Percentiles rank a stretch among this genome's conserved stretches.
Conservation (phyloP, 1,139 yeast genomes). For the Saccharomycopsis hybrid region DNA sequence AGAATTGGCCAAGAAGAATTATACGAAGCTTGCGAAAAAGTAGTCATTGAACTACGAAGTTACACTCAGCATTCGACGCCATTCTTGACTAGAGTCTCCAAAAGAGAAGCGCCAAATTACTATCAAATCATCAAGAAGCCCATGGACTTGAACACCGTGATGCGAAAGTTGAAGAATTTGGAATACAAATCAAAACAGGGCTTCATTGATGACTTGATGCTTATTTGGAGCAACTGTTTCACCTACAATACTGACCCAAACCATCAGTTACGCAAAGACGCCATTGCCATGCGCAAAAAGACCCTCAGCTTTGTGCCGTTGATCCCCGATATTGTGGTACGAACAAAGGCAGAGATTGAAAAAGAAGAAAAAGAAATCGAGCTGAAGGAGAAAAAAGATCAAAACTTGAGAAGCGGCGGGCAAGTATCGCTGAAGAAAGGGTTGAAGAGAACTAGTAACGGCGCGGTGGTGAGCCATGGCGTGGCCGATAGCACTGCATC, state of each 20-base stretch:
- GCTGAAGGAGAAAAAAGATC: conserved; percentile 26
- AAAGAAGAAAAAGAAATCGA: conserved; percentile 56
- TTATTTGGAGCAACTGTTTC: conserved; percentile 93
- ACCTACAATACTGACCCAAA: conserved; percentile 93
- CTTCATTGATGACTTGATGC: conserved; percentile 87
- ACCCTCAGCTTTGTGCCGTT: conserved; percentile 69
- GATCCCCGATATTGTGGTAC: conserved; percentile 80
- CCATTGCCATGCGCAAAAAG: conserved; percentile 92
- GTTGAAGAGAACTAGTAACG: conserved; percentile 29
- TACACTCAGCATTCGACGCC: conserved; percentile 97
- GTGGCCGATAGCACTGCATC: conserved; percentile 4
- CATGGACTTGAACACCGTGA: conserved; percentile 93
- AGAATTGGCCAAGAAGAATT: conserved; percentile 94
- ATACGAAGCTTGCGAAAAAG: conserved; percentile 96
- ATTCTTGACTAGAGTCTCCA: conserved; percentile 87
- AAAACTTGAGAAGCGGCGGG: conserved; percentile 18
- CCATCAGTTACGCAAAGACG: conserved; percentile 86
- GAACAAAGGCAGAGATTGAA: conserved; percentile 82
- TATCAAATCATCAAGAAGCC: conserved; percentile 85
- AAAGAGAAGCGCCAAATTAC: conserved; percentile 96
- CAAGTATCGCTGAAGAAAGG: conserved; percentile 26
- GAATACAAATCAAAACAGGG: conserved; percentile 80
- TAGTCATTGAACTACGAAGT: conserved; percentile 80
- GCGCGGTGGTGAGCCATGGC: conserved; percentile 14
- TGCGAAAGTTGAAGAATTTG: conserved; percentile 77